Evolutionary conservation across 257 asterid species (phyloP).

Genomic region (Jaltomata sinuosa): DNA sequence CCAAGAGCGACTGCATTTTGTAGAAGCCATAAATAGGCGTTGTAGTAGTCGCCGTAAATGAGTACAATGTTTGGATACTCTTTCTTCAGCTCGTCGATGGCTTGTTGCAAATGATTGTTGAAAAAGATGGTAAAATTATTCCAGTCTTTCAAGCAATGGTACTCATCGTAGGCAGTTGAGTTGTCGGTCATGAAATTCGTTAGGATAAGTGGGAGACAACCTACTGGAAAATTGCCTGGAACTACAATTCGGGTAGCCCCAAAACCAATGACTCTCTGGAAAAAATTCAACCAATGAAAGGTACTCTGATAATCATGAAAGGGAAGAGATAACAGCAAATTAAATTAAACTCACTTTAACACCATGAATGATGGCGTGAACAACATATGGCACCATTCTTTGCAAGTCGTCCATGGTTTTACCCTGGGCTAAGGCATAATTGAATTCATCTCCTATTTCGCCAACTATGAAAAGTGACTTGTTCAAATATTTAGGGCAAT

Average conservation of each 20-base stretch:
- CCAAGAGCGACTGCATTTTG: neutral
- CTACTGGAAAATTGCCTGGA: no score
- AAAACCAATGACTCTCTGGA: neutral
- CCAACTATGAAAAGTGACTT: conserved; percentile 11
- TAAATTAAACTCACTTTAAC: conserved; percentile 1
- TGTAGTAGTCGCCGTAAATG: conserved; percentile 5
- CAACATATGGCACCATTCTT: conserved; percentile 7
- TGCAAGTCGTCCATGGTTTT: neutral
- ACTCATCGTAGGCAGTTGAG: neutral
- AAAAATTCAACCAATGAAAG: neutral
- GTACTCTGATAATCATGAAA: neutral
- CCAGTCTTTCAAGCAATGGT: neutral
- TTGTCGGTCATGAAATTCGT: neutral
- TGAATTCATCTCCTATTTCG: conserved; percentile 14
- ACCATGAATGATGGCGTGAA: neutral
- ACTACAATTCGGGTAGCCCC: no score
- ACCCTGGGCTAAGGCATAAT: conserved; percentile 6
- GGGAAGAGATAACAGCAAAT: no score
- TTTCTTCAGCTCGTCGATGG: no score
- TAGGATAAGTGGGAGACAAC: no score
- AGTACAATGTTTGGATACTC: no score
- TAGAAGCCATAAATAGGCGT: conserved; percentile 1
- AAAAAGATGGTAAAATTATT: neutral
- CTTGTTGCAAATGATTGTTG: no score
- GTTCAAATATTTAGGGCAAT: neutral